Conservation (phyloP, 169 alveolate genomes). For the Plasmodium vivax region DNA sequence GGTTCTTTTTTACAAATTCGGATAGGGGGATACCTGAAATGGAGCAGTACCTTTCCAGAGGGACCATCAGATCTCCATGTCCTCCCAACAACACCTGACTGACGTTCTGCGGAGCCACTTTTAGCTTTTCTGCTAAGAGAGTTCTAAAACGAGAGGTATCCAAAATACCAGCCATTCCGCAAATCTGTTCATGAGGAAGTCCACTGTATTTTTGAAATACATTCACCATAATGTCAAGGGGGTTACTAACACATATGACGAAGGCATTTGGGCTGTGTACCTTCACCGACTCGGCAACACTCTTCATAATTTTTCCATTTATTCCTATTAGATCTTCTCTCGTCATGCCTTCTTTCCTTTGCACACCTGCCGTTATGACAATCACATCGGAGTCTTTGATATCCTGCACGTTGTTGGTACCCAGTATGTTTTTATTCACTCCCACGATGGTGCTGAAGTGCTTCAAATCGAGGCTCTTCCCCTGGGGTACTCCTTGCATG, state of each 20-base stretch:
- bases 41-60: conserved; percentile 83
- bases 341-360: conserved; percentile 87
- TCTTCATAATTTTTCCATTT: conserved; percentile 85
- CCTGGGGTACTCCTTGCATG: conserved; percentile 83
- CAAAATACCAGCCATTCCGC: conserved; percentile 90
- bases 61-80: conserved; percentile 91
- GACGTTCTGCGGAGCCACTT: conserved; percentile 84
- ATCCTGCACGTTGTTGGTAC: conserved; percentile 82
- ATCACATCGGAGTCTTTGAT: conserved; percentile 86
- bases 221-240: conserved; percentile 89
- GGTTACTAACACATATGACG: conserved; percentile 90
- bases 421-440: conserved; percentile 78
- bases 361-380: conserved; percentile 88
- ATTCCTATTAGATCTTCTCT: conserved; percentile 87
- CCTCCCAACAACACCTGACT: conserved; percentile 89
- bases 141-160: conserved; percentile 88
- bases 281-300: conserved; percentile 88
- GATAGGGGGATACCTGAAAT: conserved; percentile 84
- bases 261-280: conserved; percentile 87
- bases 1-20: conserved; percentile 72
- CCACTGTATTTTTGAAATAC: conserved; percentile 84
- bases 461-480: conserved; percentile 84
- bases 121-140: conserved; percentile 82
- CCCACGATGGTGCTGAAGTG: conserved; percentile 83
- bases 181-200: conserved; percentile 86